Evolutionary conservation across 2,329 filamentous ascomycete genomes (phyloP).

Genomic region (Verticillium nubilum): DNA sequence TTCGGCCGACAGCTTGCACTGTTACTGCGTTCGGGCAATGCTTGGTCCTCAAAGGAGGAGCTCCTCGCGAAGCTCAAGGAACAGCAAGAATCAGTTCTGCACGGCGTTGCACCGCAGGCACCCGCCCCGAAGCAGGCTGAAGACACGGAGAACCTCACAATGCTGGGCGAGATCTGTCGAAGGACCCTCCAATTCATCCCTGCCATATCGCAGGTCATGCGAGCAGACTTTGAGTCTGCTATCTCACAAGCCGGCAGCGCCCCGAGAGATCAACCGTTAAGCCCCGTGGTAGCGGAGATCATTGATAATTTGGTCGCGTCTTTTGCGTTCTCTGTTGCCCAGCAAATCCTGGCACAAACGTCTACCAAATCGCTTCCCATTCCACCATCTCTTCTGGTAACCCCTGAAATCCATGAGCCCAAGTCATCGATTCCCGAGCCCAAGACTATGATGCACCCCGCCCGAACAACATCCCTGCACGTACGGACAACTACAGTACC

Average conservation of each 20-base stretch:
- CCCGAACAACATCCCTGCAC: conserved; percentile 56
- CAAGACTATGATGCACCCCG: conserved; percentile 66
- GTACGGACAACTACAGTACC: conserved; percentile 31
- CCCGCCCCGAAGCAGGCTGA: conserved; percentile 45
- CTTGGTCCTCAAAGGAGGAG: conserved; percentile 56
- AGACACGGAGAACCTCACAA: conserved; percentile 67
- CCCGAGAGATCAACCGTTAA: conserved; percentile 24
- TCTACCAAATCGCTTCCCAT: conserved; percentile 63
- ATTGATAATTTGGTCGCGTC: conserved; percentile 72
- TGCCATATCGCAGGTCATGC: conserved; percentile 71
- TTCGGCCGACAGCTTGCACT: conserved; percentile 85
- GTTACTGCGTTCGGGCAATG: conserved; percentile 77
- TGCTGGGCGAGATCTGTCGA: conserved; percentile 82
- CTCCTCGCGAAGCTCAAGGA: conserved; percentile 56
- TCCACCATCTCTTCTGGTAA: conserved; percentile 49
- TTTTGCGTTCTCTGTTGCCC: conserved; percentile 70
- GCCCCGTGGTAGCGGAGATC: conserved; percentile 41
- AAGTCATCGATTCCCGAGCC: conserved; percentile 61
- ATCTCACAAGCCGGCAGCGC: conserved; percentile 33
- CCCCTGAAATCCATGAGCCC: conserved; percentile 45
- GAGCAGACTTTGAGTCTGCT: conserved; percentile 68
- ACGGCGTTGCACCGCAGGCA: conserved; percentile 49
- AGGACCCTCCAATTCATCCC: conserved; percentile 81
- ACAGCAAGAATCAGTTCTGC: conserved; percentile 53
- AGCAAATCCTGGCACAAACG: conserved; percentile 73